Evolutionary conservation across 2,329 filamentous ascomycete species (phyloP), one percentile per base, ranked within the genome.

Genomic region (Colletotrichum gigasporum): DNA sequence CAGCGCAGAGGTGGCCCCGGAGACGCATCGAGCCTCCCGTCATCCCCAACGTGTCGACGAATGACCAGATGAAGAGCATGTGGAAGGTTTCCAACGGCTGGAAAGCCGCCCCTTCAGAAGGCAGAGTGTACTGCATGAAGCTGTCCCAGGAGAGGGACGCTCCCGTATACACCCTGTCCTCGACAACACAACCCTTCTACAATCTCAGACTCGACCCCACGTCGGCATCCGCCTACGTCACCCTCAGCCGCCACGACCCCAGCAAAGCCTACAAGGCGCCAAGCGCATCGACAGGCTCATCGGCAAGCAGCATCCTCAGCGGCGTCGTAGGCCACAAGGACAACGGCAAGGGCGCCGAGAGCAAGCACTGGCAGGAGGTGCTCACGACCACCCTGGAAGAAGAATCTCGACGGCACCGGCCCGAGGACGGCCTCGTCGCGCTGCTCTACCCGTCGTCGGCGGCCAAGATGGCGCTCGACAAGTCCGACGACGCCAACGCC

Each of bases 21-120:
- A 56, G 60, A 30, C 44, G 55, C 18, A 16, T 79, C 5, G 79
- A 83, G 28, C 78, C 83, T 0, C 80, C 84, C 0, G 67, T 77
- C 2, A 78, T 83, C 16, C 83, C 85, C 10, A 77, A 80, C 1
- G 80, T 85, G 4, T 86, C 82, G 71, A 84, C 85, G 0, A 88
- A 83, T 1, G 86, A 89, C 44, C 84, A 91, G 66, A 82, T 92
- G 34, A 86, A 86, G 68, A 83, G 83, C 52, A 82, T 91, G 8
- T 92, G 90, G 90, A 87, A 90, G 69, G 88, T 88, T 0, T 82
- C 87, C 64, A 92, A 91, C 72, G 90, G 90, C 11, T 91, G 87
- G 87, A 83, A 86, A 70, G 89, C 89, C 2, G 84, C 87, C 0
- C 74, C 81, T 1, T 82, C 83, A 3, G 87, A 90, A 71, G 87